Percentiles rank a stretch among this genome's conserved stretches.
Evolutionary conservation across 768 basidiomycete genomes (phyloP).

Genomic region (Suillus ampliporus): DNA sequence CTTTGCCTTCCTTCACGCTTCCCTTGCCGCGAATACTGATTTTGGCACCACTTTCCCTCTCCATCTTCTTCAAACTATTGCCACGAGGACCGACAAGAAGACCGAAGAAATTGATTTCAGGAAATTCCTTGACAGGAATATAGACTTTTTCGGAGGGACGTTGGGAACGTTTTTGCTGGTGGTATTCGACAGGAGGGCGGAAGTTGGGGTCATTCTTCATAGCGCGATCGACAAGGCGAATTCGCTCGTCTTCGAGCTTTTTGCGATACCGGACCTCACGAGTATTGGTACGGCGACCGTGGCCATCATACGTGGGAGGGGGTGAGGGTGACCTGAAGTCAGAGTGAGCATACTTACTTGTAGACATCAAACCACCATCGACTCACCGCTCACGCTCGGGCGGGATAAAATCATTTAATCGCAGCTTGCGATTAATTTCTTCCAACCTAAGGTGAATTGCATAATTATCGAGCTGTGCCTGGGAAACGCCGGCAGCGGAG

Average conservation of each 20-base stretch:
- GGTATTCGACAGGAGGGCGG: conserved; percentile 96
- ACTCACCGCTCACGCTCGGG: conserved; percentile 91
- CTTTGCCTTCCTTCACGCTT: conserved; percentile 98
- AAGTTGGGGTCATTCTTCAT: conserved; percentile 99
- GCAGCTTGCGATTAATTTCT: conserved; percentile 95
- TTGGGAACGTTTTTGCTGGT: conserved; percentile 91
- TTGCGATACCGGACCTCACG: conserved; percentile 98
- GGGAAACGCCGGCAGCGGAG: conserved; percentile 90
- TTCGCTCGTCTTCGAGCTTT: conserved; percentile 91
- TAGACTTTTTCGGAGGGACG: conserved; percentile 98
- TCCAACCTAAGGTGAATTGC: conserved; percentile 95
- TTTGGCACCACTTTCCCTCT: conserved; percentile 96
- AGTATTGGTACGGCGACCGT: conserved; percentile 97
- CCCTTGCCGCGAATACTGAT: conserved; percentile 99
- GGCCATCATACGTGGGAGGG: conserved; percentile 95
- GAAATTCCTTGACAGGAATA: conserved; percentile 99
- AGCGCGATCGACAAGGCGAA: conserved; percentile 91
- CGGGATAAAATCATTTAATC: conserved; percentile 93
- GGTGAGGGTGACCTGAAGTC: conserved; percentile 86
- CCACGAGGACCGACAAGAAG: conserved; percentile 97
- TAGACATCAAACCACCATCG: not conserved
- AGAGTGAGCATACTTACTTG: conserved; percentile 9
- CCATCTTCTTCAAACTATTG: conserved; percentile 99
- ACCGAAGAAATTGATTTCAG: conserved; percentile 99
- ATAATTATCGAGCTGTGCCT: conserved; percentile 96